Percentiles rank a stretch among this genome's conserved stretches.
phyloP scores from a whole-genome alignment of 1,139 yeast species.

The Wickerhamomyces sp. region DNA sequence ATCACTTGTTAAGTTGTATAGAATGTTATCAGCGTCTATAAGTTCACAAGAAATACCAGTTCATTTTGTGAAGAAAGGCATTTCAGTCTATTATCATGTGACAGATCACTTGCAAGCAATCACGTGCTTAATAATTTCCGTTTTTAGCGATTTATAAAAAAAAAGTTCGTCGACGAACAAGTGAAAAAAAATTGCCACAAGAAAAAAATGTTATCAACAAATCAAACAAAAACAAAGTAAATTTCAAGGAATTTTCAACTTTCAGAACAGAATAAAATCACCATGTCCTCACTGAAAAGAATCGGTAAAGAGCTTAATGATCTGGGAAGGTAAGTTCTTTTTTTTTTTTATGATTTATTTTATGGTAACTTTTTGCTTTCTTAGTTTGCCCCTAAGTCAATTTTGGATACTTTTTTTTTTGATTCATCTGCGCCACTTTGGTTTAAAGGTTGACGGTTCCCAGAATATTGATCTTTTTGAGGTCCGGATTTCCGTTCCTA shows the following conservation, averaged over 20 bases:
- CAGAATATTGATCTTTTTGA: no score
- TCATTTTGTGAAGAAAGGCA: no score
- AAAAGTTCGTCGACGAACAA: constrained; percentile 2
- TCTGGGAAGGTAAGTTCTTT: constrained; percentile 74
- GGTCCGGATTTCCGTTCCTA: no score
- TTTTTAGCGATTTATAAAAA: not conserved
- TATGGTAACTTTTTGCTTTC: no score
- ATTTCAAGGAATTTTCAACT: not conserved
- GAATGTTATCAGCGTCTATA: no score
- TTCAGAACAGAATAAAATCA: not conserved
- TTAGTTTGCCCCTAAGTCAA: no score
- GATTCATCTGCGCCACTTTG: no score
- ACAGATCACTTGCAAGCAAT: not conserved
- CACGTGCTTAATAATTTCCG: not conserved
- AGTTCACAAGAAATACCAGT: no score
- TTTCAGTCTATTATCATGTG: no score
- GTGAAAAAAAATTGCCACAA: constrained; percentile 2
- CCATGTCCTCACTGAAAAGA: constrained; percentile 81
- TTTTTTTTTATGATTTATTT: not conserved
- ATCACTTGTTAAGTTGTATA: no score
- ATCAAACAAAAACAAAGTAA: not conserved
- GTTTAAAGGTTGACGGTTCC: no score
- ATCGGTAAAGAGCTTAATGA: constrained; percentile 93
- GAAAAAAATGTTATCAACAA: constrained; percentile 1
- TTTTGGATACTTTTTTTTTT: no score